Conservation (phyloP, 2,329 filamentous ascomycete species). For the Tolypocladium paradoxum region DNA sequence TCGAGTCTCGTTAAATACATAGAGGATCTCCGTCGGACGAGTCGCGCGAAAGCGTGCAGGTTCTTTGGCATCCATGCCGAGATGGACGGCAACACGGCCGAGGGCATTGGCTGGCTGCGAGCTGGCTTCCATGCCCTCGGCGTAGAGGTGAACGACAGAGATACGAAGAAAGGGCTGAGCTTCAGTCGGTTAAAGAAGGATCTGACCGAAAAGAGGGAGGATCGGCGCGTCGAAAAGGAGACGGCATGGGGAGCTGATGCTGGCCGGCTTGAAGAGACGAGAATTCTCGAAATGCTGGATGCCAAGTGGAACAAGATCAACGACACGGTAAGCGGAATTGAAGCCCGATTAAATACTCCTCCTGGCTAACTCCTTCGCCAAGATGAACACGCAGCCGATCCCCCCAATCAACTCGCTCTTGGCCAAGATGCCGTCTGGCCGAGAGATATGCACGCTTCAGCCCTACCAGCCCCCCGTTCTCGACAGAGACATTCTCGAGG, state of each 20-base stretch:
- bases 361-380: slow-evolving; percentile 4
- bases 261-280: slow-evolving; percentile 71
- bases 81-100: slow-evolving; percentile 66
- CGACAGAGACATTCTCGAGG: slow-evolving; percentile 52
- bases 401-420: slow-evolving; percentile 63
- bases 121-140: slow-evolving; percentile 69
- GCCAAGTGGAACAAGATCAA: slow-evolving; percentile 89
- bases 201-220: slow-evolving; percentile 67
- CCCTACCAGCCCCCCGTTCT: slow-evolving; percentile 56
- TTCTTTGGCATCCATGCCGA: slow-evolving; percentile 91
- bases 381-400: slow-evolving; percentile 73
- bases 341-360: accelerated
- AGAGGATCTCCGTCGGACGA: slow-evolving; percentile 62
- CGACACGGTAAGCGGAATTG: slow-evolving; percentile 56
- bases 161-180: slow-evolving; percentile 41
- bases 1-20: slow-evolving; percentile 61
- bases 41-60: slow-evolving; percentile 74
- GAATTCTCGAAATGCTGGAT: slow-evolving; percentile 78
- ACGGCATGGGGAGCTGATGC: slow-evolving; percentile 71
- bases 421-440: slow-evolving; percentile 72
- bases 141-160: slow-evolving; percentile 34
- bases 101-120: slow-evolving; percentile 76
- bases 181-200: slow-evolving; percentile 60
- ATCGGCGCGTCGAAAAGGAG: slow-evolving; percentile 66
- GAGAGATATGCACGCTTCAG: slow-evolving; percentile 70